Conservation (phyloP, 2,329 filamentous ascomycete genomes). For the Capronia americana region DNA sequence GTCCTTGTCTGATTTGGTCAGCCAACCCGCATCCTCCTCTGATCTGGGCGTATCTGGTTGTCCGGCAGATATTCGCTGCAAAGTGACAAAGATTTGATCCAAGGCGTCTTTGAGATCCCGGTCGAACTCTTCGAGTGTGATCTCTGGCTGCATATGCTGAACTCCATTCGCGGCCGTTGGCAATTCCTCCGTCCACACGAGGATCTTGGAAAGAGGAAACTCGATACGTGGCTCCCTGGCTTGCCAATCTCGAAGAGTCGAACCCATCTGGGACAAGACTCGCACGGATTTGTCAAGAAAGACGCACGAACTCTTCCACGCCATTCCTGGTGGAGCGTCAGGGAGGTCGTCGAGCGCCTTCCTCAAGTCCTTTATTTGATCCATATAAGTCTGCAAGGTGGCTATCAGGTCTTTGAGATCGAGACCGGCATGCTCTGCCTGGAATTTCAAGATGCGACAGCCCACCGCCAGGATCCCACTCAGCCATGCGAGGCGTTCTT, state of each 20-base stretch:
- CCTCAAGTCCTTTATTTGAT: conserved; percentile 55
- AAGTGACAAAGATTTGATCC: conserved; percentile 77
- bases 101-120: conserved; percentile 67
- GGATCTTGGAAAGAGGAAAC: conserved; percentile 71
- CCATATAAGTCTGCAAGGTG: conserved; percentile 59
- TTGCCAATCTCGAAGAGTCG: conserved; percentile 54
- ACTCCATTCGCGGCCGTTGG: conserved; percentile 27
- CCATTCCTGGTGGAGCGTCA: conserved; percentile 60
- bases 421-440: conserved; percentile 67
- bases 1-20: conserved; percentile 62
- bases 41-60: conserved; percentile 63
- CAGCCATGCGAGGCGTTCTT: conserved; percentile 62
- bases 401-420: conserved; percentile 56
- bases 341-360: conserved; percentile 53
- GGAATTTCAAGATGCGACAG: conserved; percentile 67
- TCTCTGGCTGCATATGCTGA: conserved; percentile 29
- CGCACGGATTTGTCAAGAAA: conserved; percentile 11
- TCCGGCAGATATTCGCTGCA: conserved; percentile 72
- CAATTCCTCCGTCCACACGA: conserved; percentile 64
- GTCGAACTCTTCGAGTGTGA: conserved; percentile 58
- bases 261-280: conserved; percentile 30
- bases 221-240: conserved; percentile 62
- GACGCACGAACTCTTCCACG: background rate
- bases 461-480: conserved; percentile 70
- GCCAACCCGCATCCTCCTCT: conserved; percentile 68